These are phyloP conservation scores for Dendryphion nanum DNA, from an alignment of 2,329 filamentous ascomycete species.

Conservation along the genomic window DNA sequence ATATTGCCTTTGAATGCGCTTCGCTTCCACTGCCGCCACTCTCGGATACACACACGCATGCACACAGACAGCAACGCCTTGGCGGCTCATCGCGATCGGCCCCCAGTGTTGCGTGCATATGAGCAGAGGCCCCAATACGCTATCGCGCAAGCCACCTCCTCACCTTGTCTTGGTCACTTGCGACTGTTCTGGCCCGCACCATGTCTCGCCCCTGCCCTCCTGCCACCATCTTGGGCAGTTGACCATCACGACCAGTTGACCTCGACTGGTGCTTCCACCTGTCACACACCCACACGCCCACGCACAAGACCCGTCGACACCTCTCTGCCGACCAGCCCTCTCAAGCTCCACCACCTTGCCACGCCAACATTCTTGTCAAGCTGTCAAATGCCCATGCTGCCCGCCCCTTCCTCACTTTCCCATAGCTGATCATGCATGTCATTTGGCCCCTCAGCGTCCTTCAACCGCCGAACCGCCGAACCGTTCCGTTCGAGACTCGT, in stretches of 20 bases:
- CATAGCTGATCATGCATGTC: not conserved
- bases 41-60: too few species aligned
- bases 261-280: not conserved
- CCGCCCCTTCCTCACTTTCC: not conserved
- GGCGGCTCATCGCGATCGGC: conserved; percentile 31
- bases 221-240: not conserved
- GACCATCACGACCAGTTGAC: not conserved
- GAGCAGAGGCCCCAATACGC: conserved; percentile 10
- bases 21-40: too few species aligned
- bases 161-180: conserved; percentile 3
- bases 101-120: conserved; percentile 24
- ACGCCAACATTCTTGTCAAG: too few species aligned
- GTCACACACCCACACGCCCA: not conserved
- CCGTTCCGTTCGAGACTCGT: not conserved
- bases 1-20: too few species aligned
- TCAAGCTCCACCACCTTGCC: too few species aligned
- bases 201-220: not conserved
- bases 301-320: too few species aligned
- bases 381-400: not conserved
- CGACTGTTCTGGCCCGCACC: not conserved
- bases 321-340: too few species aligned
- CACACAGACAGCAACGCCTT: conserved; percentile 9
- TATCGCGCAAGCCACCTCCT: conserved; percentile 19
- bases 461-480: not conserved
- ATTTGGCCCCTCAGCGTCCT: not conserved